Evolutionary conservation across 2,329 filamentous ascomycete genomes (phyloP), one percentile per base, ranked within the genome.

Genomic region (Dactylellina drechsleri): DNA sequence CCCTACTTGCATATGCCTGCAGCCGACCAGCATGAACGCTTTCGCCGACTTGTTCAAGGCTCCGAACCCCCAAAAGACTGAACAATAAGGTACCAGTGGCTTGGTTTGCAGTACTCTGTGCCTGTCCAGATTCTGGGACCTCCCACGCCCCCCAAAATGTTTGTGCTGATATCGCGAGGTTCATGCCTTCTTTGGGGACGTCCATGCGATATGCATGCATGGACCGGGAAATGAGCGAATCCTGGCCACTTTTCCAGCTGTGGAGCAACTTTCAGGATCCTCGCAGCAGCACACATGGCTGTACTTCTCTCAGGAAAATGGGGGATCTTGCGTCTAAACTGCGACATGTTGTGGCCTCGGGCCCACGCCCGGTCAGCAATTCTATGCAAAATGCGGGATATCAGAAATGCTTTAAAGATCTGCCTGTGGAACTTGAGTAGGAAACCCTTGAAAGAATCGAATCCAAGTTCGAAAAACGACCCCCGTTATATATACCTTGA

Each of bases 351-450:
- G 3, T 4, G 26, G 26, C 26, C 26, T 28, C 7, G 26, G 26
- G 7, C 26, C 26, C 26, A 28, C 26, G 7, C 26, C 26, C 3
- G 7, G 26, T 28, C 26, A 28, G 26, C 26, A 28, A 28, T 28
- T 28, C 26, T 50, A 50, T 18, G 20, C 45, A 50, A 18, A n/a
- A 16, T 50, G 4, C 7, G 50, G 61, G 59, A 59, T 45, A 43
- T 64, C 49, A 47, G 41, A 58, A 62, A 58, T 58, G 52, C 64
- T 75, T 75, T 68, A 73, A 73, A 68, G 53, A 68, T 68, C 64
- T 58, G 58, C 58, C 71, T 59, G 52, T 60, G 58, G 71, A 68
- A 75, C 71, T 47, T 45, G 49, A 58, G 45, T 28, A 60, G 16
- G 56, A 57, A 31, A 74, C 56, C 59, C 57, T 52, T 62, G 56